Evolutionary conservation across 164 flowering plant species (phyloP).

Genomic region (Santalum album): DNA sequence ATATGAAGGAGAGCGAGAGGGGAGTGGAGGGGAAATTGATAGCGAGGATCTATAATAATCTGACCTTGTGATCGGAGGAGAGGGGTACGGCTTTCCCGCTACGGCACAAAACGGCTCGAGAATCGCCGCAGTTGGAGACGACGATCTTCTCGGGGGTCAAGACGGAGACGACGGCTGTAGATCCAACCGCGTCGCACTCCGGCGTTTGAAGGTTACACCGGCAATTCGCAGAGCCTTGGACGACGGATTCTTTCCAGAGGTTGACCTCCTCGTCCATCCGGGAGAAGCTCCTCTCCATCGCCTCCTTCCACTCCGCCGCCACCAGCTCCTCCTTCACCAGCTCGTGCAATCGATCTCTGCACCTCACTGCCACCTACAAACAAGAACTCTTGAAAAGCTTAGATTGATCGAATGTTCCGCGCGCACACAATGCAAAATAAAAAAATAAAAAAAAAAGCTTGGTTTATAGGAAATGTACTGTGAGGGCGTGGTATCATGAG

Average conservation of each 20-base stretch:
- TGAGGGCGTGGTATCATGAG: no score
- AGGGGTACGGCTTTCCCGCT: slow-evolving; percentile 53
- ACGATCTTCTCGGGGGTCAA: slow-evolving; percentile 58
- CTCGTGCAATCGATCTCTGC: slow-evolving; percentile 60
- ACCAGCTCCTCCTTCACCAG: slow-evolving; percentile 62
- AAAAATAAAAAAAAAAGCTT: no score
- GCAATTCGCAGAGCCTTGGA: slow-evolving; percentile 24
- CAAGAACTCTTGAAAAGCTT: no score
- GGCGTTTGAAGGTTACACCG: slow-evolving; percentile 71
- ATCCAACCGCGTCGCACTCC: slow-evolving; percentile 84
- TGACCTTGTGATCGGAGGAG: slow-evolving; percentile 64
- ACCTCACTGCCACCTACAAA: slow-evolving; percentile 73
- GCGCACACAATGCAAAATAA: neutral
- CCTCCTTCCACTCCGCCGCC: slow-evolving; percentile 29
- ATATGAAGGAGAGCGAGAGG: no score
- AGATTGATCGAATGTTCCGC: neutral
- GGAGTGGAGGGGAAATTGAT: no score
- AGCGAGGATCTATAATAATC: neutral
- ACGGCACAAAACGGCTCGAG: slow-evolving; percentile 79
- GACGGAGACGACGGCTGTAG: slow-evolving; percentile 80
- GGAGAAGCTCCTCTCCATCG: slow-evolving; percentile 50
- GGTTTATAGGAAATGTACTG: no score
- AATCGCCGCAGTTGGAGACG: slow-evolving; percentile 86
- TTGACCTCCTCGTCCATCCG: slow-evolving; percentile 61
- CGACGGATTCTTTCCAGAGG: slow-evolving; percentile 6